These are phyloP conservation scores for Phytophthora melonis DNA, from an alignment of 352 stramenopile species.

Conservation along the genomic window DNA sequence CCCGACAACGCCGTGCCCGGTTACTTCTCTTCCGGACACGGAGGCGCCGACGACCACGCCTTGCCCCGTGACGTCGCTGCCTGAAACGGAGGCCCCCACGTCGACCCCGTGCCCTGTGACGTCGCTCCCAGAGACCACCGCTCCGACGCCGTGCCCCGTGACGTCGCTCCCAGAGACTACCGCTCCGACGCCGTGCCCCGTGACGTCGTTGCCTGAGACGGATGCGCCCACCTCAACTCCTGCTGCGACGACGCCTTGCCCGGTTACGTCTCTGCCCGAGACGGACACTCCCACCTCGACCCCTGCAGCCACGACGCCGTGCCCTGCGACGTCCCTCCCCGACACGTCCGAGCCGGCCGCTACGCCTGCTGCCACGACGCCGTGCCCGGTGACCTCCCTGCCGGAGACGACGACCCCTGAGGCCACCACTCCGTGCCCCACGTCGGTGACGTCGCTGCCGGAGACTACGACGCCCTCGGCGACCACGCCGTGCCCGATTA, in stretches of 20 bases:
- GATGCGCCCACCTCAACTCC: slow-evolving; percentile 6
- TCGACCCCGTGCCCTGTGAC: slow-evolving; percentile 25
- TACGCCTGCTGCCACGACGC: slow-evolving; percentile 11
- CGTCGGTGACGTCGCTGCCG: slow-evolving; percentile 9
- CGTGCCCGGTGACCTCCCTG: slow-evolving; percentile 9
- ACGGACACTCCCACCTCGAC: slow-evolving; percentile 7
- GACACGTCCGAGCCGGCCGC: slow-evolving; percentile 8
- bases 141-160: slow-evolving; percentile 25
- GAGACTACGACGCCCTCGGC: slow-evolving; percentile 19
- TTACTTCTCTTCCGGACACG: slow-evolving; percentile 29
- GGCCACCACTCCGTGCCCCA: slow-evolving; percentile 29
- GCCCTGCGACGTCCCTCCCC: slow-evolving; percentile 23
- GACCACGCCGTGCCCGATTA: slow-evolving; percentile 39
- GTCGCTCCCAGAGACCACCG: slow-evolving; percentile 15
- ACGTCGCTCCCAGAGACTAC: slow-evolving; percentile 20
- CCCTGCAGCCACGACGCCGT: slow-evolving; percentile 17
- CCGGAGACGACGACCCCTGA: slow-evolving; percentile 23
- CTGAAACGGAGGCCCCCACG: slow-evolving; percentile 7
- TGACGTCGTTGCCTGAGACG: slow-evolving; percentile 29
- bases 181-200: slow-evolving; percentile 20
- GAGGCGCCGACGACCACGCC: slow-evolving; percentile 7
- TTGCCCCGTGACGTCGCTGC: slow-evolving; percentile 18
- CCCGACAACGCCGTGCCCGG: slow-evolving; percentile 24
- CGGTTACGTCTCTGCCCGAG: slow-evolving; percentile 18
- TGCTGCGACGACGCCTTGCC: slow-evolving; percentile 7